Base-by-base conservation (phyloP, 495 filamentous ascomycete species). In the Aspergillus taichungensis region DNA sequence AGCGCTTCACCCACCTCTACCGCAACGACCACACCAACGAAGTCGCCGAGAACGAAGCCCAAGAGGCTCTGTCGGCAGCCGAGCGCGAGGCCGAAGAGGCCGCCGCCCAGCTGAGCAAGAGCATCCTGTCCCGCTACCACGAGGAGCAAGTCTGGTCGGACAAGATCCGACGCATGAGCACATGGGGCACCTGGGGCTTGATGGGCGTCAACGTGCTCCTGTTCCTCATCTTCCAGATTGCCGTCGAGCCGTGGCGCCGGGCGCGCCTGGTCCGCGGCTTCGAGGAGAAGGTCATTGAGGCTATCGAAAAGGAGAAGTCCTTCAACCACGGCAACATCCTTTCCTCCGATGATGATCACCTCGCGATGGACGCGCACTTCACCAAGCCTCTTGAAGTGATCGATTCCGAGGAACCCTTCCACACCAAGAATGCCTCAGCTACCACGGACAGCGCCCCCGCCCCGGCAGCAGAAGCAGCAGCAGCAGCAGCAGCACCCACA, bases 111-210 rank as follows among this genome's bases (percentile, higher is more conserved):
- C 68, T 98, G 38, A 87, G 81, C 58, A 78, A 81, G 33, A 78
- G 77, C 31, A 96, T 97, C 46, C 70, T 96, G 30, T 82, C 82
- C 28, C 80, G 92, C 27, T 98, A 98, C 67, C 92, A 98, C 66
- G 92, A 98, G 65, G 92, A 98, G 66, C 92, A 98, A 72, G 95
- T 98, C 37, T 98, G 92, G 92, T 91, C 85, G 54, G 92, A 98
- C 57, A 92, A 94, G 59, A 98, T 98, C 59, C 76, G 92, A 34
- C 72, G 92, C 47, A 95, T 95, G 78, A 87, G 82, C 53, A 97
- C 92, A 5, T 98, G 92, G 92, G 89, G 92, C 14, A 98, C 92
- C 3, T 96, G 94, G 83, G 92, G 92, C 0, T 66, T 98, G 52
- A 97, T 98, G 92, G 90, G 92, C 6, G 76, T 97, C 35, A 98